Evolutionary conservation across 2,329 filamentous ascomycete genomes (phyloP).

Genomic region (Botrytis fragariae): DNA sequence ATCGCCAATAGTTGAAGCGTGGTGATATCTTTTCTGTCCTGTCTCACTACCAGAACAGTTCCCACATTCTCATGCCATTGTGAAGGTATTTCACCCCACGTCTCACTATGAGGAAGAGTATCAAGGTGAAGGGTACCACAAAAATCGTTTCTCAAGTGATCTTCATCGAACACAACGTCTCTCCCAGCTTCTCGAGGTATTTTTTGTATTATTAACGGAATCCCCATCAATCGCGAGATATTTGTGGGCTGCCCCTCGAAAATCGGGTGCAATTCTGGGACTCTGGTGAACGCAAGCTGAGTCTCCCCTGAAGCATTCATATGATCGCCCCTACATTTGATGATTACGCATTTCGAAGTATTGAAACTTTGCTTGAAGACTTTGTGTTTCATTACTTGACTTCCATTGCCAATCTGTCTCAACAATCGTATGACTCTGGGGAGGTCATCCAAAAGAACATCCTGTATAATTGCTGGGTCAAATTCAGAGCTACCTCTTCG

Average conservation of each 20-base stretch:
- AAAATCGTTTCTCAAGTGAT: not conserved
- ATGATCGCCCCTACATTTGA: not conserved
- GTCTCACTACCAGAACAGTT: not conserved
- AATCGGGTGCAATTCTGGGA: not conserved
- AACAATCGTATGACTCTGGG: not conserved
- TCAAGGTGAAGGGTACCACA: not conserved
- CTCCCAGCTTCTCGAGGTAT: not conserved
- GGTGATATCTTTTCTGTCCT: not conserved
- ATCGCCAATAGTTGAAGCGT: not conserved
- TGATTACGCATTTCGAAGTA: too few relatives aligned
- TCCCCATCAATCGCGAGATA: not conserved
- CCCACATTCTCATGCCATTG: not conserved
- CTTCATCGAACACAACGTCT: not conserved
- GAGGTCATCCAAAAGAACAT: not conserved
- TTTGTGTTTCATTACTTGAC: not conserved
- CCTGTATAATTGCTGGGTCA: not conserved
- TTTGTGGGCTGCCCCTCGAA: not conserved
- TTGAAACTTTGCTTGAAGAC: not conserved
- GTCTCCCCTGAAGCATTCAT: accelerated
- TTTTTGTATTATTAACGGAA: not conserved
- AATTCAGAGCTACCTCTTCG: not conserved
- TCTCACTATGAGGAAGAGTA: not conserved
- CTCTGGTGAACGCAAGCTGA: accelerated
- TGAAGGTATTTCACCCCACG: not conserved
- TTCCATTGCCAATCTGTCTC: not conserved